Evolutionary conservation across 345 rosid genomes (phyloP).

Genomic region (Aquilaria malaccensis): DNA sequence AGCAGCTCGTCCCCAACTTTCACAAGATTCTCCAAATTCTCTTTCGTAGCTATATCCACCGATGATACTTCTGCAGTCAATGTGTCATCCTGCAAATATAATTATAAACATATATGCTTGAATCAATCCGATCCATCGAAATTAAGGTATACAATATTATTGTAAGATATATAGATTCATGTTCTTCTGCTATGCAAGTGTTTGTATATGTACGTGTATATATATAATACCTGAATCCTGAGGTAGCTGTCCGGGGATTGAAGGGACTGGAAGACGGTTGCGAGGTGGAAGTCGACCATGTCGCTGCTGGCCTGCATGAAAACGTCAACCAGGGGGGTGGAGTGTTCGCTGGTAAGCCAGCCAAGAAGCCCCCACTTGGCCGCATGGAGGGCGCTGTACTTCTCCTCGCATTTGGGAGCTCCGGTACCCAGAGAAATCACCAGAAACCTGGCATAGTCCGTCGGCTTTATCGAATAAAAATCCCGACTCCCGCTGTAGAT

Average conservation of each 20-base stretch:
- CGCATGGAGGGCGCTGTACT: constrained; percentile 31
- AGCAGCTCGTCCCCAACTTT: constrained; percentile 49
- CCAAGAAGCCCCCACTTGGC: constrained; percentile 63
- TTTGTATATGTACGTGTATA: not conserved
- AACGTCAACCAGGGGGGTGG: constrained; percentile 49
- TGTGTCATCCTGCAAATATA: constrained; percentile 42
- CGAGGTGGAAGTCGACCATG: constrained; percentile 55
- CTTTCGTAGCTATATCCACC: constrained; percentile 50
- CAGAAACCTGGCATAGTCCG: constrained; percentile 39
- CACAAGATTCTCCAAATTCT: constrained; percentile 50
- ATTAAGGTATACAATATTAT: not conserved
- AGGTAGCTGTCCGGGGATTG: constrained; percentile 23
- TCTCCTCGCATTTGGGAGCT: constrained; percentile 22
- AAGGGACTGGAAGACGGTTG: constrained; percentile 41
- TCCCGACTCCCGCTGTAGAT: constrained; percentile 27
- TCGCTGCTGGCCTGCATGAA: constrained; percentile 58
- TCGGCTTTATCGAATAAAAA: constrained; percentile 33
- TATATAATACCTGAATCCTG: constrained; percentile 21
- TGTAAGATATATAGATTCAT: not conserved
- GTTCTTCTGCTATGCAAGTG: not conserved
- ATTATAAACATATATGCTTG: no score
- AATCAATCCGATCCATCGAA: not conserved
- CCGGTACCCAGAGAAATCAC: constrained; percentile 71
- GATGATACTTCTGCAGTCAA: constrained; percentile 48
- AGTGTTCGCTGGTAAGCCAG: constrained; percentile 44